Conservation (phyloP, 2,329 filamentous ascomycete species). For the Apiospora malaysiana region DNA sequence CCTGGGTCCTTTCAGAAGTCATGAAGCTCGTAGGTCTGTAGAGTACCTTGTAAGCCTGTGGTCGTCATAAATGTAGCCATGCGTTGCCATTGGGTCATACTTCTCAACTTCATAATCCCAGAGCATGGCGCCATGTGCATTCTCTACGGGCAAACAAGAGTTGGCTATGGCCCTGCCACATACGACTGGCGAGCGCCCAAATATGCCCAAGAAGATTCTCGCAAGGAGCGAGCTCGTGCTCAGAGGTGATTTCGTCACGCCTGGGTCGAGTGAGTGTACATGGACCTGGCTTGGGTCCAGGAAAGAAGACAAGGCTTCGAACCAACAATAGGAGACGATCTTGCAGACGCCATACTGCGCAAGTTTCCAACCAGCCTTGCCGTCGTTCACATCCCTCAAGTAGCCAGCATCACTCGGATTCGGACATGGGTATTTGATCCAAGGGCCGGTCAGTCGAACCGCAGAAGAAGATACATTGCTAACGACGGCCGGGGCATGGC, state of each 20-base stretch:
- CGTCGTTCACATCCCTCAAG: not conserved
- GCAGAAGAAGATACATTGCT: not conserved
- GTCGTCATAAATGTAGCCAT: not conserved
- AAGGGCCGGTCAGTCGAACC: not conserved
- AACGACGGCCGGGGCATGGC: not conserved
- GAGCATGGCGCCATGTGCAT: not conserved
- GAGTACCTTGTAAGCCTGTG: not conserved
- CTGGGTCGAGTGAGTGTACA: not conserved
- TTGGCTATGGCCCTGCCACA: not conserved
- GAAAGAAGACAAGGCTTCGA: not conserved
- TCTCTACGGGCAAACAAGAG: not conserved
- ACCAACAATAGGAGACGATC: not conserved
- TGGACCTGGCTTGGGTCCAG: slow-evolving; percentile 1
- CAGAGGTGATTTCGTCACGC: not conserved
- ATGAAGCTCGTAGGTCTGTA: not conserved
- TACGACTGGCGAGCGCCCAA: not conserved
- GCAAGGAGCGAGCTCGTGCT: not conserved
- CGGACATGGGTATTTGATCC: not conserved
- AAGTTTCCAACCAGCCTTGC: not conserved
- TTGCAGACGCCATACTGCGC: not conserved
- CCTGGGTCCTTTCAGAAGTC: not conserved
- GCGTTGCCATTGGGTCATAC: not conserved
- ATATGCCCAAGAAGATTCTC: not conserved
- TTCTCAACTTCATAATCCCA: slow-evolving; percentile 10
- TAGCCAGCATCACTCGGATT: not conserved